Conservation (phyloP, 2,329 filamentous ascomycete genomes). For the Penicillium aurantiogriseum region DNA sequence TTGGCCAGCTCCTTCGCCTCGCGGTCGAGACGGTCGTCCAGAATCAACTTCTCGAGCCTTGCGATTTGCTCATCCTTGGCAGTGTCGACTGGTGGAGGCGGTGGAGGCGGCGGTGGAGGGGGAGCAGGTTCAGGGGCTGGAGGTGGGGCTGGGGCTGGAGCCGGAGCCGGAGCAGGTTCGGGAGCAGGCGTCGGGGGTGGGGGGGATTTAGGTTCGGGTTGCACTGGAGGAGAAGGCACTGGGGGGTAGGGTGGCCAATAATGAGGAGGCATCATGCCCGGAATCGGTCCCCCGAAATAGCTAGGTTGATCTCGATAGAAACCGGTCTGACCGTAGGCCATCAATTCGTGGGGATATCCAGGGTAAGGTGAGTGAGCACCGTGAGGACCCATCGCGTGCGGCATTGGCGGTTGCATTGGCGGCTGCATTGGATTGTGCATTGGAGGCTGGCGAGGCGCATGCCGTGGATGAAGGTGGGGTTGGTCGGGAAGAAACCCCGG, state of each 20-base stretch:
- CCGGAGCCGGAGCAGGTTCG: slow-evolving; percentile 17
- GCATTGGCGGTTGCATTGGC: slow-evolving; percentile 24
- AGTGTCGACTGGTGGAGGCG: slow-evolving; percentile 46
- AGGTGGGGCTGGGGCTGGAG: slow-evolving; percentile 10
- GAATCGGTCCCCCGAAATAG: slow-evolving; percentile 34
- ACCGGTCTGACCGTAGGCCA: slow-evolving; percentile 36
- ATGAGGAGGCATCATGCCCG: slow-evolving; percentile 36
- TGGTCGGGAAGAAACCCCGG: slow-evolving; percentile 28
- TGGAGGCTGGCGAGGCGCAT: slow-evolving; percentile 27
- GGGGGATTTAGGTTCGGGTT: slow-evolving; percentile 29
- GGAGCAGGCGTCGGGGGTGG: slow-evolving; percentile 17
- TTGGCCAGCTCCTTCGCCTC: slow-evolving; percentile 39
- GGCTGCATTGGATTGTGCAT: slow-evolving; percentile 34
- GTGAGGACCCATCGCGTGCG: slow-evolving; percentile 28
- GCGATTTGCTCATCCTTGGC: slow-evolving; percentile 57
- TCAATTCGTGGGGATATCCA: slow-evolving; percentile 38
- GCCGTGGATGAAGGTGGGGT: slow-evolving; percentile 30
- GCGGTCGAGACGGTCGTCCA: slow-evolving; percentile 45
- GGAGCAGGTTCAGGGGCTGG: slow-evolving; percentile 9
- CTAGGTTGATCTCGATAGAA: slow-evolving; percentile 29
- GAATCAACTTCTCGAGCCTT: slow-evolving; percentile 60
- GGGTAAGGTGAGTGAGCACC: slow-evolving; percentile 28
- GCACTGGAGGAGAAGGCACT: slow-evolving; percentile 32
- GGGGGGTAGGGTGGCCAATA: slow-evolving; percentile 39
- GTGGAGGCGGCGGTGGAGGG: background rate